Conservation (phyloP, 2,329 filamentous ascomycete species). For the Colletotrichum sp. region DNA sequence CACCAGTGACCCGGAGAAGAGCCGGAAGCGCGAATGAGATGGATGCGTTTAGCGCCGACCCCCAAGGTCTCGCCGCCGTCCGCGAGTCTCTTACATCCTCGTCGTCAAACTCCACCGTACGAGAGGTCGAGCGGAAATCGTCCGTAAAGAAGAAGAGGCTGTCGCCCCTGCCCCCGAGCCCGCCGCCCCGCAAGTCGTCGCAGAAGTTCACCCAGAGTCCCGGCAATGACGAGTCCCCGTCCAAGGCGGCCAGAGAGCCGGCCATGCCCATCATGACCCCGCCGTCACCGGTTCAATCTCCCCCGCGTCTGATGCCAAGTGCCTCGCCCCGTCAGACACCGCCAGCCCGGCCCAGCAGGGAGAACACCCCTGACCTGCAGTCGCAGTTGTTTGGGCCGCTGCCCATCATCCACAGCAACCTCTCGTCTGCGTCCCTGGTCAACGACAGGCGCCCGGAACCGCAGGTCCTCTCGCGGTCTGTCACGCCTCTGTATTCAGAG, state of each 20-base stretch:
- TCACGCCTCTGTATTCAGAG: constrained; percentile 36
- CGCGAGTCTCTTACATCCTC: constrained; percentile 75
- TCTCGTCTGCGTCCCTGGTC: constrained; percentile 53
- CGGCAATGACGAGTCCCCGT: constrained; percentile 42
- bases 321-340: constrained; percentile 41
- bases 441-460: constrained; percentile 50
- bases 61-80: constrained; percentile 67
- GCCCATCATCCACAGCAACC: constrained; percentile 68
- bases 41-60: constrained; percentile 51
- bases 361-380: constrained; percentile 69
- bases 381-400: constrained; percentile 56
- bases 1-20: constrained; percentile 64
- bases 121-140: constrained; percentile 48
- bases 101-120: constrained; percentile 73
- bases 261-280: constrained; percentile 27
- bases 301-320: constrained; percentile 28
- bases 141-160: constrained; percentile 50
- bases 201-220: constrained; percentile 52
- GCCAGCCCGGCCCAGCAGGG: constrained; percentile 70
- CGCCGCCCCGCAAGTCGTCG: constrained; percentile 67
- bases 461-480: constrained; percentile 34
- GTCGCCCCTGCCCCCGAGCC: constrained; percentile 60
- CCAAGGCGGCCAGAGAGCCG: constrained; percentile 38
- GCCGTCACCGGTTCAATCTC: constrained; percentile 24
- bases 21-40: constrained; percentile 59